phyloP scores from a whole-genome alignment of 139 green algal genomes.

The Penium margaritaceum region DNA sequence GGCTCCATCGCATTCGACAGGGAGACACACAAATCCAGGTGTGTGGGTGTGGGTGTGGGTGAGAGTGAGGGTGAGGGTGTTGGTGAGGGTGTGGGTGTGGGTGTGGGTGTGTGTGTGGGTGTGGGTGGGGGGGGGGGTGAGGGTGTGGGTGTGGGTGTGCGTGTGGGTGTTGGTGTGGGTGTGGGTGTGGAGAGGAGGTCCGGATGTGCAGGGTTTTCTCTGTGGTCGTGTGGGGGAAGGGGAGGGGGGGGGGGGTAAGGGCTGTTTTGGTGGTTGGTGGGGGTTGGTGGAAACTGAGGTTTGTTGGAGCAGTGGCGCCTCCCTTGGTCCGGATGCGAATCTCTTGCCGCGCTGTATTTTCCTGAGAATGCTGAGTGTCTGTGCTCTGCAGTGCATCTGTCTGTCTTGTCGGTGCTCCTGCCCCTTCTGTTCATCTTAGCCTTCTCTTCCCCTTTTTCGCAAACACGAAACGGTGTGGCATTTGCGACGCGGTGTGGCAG shows the following conservation, averaged over 20 bases:
- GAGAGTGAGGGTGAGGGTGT: neutral
- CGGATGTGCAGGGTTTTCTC: neutral
- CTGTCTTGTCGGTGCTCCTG: slow-evolving; percentile 11
- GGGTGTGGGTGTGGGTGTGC: too few relatives aligned
- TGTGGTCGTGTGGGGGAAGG: too few relatives aligned
- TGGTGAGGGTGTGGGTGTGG: neutral
- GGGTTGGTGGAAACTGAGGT: neutral
- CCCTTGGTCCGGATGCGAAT: slow-evolving; percentile 1
- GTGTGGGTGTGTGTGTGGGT: too few relatives aligned
- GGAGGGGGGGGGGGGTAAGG: too few relatives aligned
- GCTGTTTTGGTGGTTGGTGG: too few relatives aligned
- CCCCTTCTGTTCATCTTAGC: too few relatives aligned
- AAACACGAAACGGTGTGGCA: too few relatives aligned
- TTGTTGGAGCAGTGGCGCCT: neutral
- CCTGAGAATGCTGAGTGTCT: neutral
- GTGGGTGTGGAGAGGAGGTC: too few relatives aligned
- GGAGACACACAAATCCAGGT: slow-evolving; percentile 35
- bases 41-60: too few relatives aligned
- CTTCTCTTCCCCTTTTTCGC: neutral
- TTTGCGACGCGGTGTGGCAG: too few relatives aligned
- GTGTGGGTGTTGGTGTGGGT: too few relatives aligned
- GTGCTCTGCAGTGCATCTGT: neutral
- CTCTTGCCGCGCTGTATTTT: slow-evolving; percentile 6
- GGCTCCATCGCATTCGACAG: slow-evolving; percentile 33
- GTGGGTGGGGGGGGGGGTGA: too few relatives aligned